A percentile compares a stretch with the other conserved stretches of the same genome.
These are phyloP conservation scores for Colletotrichum sidae DNA, from an alignment of 2,329 filamentous ascomycete species.

Conservation along the genomic window DNA sequence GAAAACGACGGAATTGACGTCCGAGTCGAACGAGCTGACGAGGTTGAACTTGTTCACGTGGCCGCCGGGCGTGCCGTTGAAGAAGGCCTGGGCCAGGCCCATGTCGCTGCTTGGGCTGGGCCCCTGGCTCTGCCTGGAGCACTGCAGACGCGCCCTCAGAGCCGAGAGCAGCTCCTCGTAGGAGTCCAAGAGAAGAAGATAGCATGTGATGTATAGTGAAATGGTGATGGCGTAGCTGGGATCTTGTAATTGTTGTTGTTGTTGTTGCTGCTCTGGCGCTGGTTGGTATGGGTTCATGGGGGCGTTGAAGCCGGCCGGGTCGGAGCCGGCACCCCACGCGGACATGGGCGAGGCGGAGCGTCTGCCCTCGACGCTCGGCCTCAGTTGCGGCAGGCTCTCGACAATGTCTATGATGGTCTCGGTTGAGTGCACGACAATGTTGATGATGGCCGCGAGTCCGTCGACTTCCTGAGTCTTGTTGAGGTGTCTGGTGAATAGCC, in stretches of 20 bases:
- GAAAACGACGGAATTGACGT: conserved; percentile 31
- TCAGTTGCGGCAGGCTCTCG: conserved; percentile 15
- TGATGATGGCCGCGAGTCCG: conserved; percentile 18
- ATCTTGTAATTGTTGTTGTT: neutral
- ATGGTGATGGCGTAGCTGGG: conserved; percentile 21
- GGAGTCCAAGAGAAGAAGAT: conserved; percentile 26
- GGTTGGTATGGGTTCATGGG: neutral
- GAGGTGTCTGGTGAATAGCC: conserved; percentile 2
- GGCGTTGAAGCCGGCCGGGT: conserved; percentile 7
- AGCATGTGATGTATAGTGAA: conserved; percentile 30
- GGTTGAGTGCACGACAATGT: conserved; percentile 23
- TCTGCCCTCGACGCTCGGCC: conserved; percentile 17
- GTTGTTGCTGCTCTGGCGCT: conserved; percentile 1
- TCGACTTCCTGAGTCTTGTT: conserved; percentile 12
- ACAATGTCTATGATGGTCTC: conserved; percentile 31
- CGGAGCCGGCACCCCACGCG: conserved; percentile 13
- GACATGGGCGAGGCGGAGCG: conserved; percentile 21
- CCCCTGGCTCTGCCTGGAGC: conserved; percentile 25
- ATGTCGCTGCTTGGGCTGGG: conserved; percentile 28
- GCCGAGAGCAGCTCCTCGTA: conserved; percentile 25
- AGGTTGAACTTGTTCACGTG: conserved; percentile 19
- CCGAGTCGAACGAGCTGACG: conserved; percentile 25
- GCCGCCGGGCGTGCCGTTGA: conserved; percentile 5
- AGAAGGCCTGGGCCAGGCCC: conserved; percentile 19
- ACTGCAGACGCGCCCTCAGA: conserved; percentile 21